phyloP scores from a whole-genome alignment of 139 green algal genomes.

The Closterium sp. region DNA sequence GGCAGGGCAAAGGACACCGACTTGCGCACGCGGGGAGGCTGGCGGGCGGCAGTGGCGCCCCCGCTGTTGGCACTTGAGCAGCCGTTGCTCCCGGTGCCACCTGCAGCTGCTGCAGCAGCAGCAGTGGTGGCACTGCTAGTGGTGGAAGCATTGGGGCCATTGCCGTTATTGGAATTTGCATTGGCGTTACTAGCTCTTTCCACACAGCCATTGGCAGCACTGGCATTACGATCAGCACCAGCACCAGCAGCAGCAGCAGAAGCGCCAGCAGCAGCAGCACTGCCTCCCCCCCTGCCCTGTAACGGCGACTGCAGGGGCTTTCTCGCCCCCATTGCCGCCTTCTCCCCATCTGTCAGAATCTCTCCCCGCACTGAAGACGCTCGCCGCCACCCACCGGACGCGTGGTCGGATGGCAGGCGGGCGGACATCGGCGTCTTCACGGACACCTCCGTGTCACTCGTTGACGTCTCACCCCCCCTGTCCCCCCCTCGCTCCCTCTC shows the following conservation, averaged over 20 bases:
- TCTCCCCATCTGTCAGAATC: not conserved
- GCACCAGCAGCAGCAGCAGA: not conserved
- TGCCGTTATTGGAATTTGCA: no score
- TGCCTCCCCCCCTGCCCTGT: not conserved
- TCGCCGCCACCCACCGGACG: not conserved
- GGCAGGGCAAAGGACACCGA: not conserved
- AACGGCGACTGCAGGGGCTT: not conserved
- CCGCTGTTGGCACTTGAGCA: not conserved
- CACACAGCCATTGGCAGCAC: not conserved
- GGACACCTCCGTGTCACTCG: not conserved
- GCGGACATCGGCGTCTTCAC: not conserved
- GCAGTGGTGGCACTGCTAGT: not conserved
- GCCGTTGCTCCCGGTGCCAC: not conserved
- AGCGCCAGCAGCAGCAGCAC: not conserved
- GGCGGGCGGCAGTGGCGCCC: not conserved
- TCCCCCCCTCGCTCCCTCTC: not conserved
- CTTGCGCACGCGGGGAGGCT: not conserved
- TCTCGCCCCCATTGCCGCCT: not conserved
- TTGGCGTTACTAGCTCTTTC: not conserved
- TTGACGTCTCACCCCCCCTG: not conserved
- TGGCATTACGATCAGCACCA: not conserved
- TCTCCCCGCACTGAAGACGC: not conserved
- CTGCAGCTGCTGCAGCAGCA: not conserved
- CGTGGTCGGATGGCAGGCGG: not conserved
- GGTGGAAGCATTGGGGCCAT: not conserved